Percentiles rank a stretch among this genome's conserved stretches.
Conservation (phyloP, 2,329 filamentous ascomycete genomes). For the Scedosporium apiospermum region DNA sequence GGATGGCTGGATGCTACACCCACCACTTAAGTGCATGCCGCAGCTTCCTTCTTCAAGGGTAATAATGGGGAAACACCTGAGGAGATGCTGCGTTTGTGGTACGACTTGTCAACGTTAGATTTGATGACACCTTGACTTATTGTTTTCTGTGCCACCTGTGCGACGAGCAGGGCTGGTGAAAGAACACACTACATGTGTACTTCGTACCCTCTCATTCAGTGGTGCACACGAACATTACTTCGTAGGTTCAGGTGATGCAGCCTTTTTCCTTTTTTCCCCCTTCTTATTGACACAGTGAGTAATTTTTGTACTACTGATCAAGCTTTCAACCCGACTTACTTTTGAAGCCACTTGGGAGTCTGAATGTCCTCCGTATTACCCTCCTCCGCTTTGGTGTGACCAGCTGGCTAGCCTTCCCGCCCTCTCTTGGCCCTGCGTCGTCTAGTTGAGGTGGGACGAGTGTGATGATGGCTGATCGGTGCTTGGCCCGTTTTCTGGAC, state of each 20-base stretch:
- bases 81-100: neutral
- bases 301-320: too few relatives aligned
- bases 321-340: too few relatives aligned
- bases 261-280: too few relatives aligned
- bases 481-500: neutral
- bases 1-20: neutral
- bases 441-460: neutral
- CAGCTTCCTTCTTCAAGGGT: neutral
- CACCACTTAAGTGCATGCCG: neutral
- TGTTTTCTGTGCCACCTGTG: neutral
- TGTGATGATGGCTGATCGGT: neutral
- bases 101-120: neutral
- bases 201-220: neutral
- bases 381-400: neutral
- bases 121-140: neutral
- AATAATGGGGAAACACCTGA: neutral
- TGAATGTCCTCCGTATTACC: neutral
- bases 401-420: neutral
- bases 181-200: neutral
- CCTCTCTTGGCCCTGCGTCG: neutral
- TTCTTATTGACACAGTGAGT: too few relatives aligned
- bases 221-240: too few relatives aligned
- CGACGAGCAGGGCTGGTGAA: neutral
- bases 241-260: too few relatives aligned
- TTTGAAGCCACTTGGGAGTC: too few relatives aligned